Evolutionary conservation across 495 filamentous ascomycete genomes (phyloP), one percentile per base, ranked within the genome.

Genomic region (Talaromyces trachyspermus): DNA sequence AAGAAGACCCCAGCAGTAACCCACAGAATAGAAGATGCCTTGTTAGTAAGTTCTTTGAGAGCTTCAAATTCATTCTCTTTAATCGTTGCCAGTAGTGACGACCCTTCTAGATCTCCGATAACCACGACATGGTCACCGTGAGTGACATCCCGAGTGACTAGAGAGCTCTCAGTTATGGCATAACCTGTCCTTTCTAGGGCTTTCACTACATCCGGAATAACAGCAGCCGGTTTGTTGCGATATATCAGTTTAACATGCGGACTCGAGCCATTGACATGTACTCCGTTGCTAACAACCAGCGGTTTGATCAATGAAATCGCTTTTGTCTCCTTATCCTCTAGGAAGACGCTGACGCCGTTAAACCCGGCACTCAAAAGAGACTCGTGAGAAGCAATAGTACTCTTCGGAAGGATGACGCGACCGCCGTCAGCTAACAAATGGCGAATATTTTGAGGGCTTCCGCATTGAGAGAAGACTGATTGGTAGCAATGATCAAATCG

Each of bases 1-100:
- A 69, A 25, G 10, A 46, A 49, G 26, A 55, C 50, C 5, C 56
- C 59, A 18, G 55, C 51, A 0, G 56, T 60, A 3, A 69, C 9
- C 68, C 68, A 71, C 7, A 66, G 17, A 2, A 71, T 33, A 11
- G 54, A 36, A 4, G 49, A 27, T 0, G 69, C 57, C 5, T 59
- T 56, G 22, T 58, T 49, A 2, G 64, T 64, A 5, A 69, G 48
- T 6, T n/a, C 15, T 12, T 61, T 63, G 3, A 71, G 30, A 2
- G 12, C 46, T 14, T 52, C 25, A 50, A 65, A 56, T 8, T 68
- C 54, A 3, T 49, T 22, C 12, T 54, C 54, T 4, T 30, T 56
- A 12, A 68, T 52, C 2, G 55, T 56, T 1, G 57, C 46, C 0
- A 71, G 55, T 9, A 68, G 51, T 20, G 39, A 20, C 23, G 39